phyloP scores from a whole-genome alignment of 306 rosid species.

The Vigna hirtella region DNA sequence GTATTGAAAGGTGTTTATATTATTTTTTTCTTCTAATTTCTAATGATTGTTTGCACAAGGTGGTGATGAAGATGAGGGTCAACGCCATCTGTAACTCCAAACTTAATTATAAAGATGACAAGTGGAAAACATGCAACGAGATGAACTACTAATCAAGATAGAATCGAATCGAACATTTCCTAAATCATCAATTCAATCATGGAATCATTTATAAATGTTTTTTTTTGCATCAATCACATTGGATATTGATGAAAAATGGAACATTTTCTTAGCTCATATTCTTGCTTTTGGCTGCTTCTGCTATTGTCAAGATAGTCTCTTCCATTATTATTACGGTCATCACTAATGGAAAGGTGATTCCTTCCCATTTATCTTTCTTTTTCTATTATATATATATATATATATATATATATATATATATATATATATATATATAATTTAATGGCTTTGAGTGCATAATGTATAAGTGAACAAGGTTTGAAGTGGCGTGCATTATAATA shows the following conservation, averaged over 20 bases:
- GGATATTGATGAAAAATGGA: conserved; percentile 36
- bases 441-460: conserved; percentile 6
- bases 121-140: conserved; percentile 47
- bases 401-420: no score
- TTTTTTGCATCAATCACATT: conserved; percentile 31
- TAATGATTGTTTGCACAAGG: conserved; percentile 30
- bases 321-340: conserved; percentile 33
- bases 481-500: conserved; percentile 31
- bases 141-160: conserved; percentile 41
- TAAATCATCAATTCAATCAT: conserved; percentile 29
- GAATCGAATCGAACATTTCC: conserved; percentile 22
- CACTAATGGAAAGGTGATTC: conserved; percentile 26
- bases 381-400: no score
- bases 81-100: conserved; percentile 10
- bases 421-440: not conserved
- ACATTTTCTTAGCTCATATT: conserved; percentile 33
- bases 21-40: not conserved
- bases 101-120: conserved; percentile 25
- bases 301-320: conserved; percentile 32
- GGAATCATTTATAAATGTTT: not conserved
- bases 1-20: not conserved
- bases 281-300: conserved; percentile 33
- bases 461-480: not conserved
- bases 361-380: conserved; percentile 13
- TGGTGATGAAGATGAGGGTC: conserved; percentile 1